A percentile compares a stretch with the other conserved stretches of the same genome.
Evolutionary conservation across 139 green algal species (phyloP).

Genomic region (Chlorella sorokiniana): DNA sequence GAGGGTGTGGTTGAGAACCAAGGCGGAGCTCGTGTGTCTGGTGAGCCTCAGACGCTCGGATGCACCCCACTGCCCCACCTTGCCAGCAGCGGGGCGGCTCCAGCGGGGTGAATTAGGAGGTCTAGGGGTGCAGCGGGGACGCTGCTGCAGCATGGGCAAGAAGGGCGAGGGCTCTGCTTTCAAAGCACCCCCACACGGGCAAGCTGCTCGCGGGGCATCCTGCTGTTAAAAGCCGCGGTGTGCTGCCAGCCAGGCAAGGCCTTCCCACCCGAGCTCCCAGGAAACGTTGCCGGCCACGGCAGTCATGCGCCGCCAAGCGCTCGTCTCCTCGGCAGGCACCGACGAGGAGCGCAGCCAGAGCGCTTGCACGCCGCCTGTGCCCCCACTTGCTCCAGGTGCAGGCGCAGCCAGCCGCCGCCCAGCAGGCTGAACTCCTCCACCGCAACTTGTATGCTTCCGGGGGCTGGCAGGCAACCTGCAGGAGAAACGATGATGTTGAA

Average conservation of each 20-base stretch:
- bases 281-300: constrained; percentile 4
- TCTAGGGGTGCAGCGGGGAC: constrained; percentile 10
- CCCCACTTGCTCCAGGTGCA: constrained; percentile 24
- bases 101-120: constrained; percentile 3
- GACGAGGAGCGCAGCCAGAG: not conserved
- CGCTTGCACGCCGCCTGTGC: not conserved
- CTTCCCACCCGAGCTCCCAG: constrained; percentile 16
- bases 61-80: not conserved
- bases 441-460: not conserved
- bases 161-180: too few species aligned
- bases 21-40: not conserved
- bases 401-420: not conserved
- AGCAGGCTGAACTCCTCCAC: constrained; percentile 7
- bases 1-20: too few species aligned
- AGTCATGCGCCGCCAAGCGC: not conserved
- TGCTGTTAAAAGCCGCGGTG: too few species aligned
- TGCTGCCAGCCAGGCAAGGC: not conserved
- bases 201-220: not conserved
- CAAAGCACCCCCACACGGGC: not conserved
- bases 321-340: not conserved
- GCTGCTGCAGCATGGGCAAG: not conserved
- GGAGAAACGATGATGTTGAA: not conserved
- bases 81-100: not conserved
- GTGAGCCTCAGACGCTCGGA: not conserved
- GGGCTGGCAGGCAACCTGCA: constrained; percentile 3